Evolutionary conservation across 495 filamentous ascomycete genomes (phyloP).

Genomic region (Neurospora sp.): DNA sequence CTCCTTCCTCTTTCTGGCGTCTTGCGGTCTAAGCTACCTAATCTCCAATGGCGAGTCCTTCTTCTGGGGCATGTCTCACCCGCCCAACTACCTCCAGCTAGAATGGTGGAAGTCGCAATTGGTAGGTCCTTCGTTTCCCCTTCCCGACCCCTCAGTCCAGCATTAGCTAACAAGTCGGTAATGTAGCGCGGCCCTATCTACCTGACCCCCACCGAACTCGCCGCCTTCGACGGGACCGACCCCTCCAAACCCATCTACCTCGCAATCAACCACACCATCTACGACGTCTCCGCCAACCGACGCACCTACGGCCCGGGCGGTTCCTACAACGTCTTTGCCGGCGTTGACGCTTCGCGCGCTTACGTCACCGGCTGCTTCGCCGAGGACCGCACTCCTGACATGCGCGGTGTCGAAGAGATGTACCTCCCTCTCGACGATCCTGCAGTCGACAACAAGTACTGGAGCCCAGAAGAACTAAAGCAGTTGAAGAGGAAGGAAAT

Average conservation of each 20-base stretch:
- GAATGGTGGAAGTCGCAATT: constrained; percentile 53
- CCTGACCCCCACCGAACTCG: constrained; percentile 66
- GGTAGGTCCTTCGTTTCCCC: constrained; percentile 30
- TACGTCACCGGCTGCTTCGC: constrained; percentile 97
- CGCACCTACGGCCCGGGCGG: constrained; percentile 83
- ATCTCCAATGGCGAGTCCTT: constrained; percentile 60
- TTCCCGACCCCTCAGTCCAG: neutral
- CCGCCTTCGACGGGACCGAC: constrained; percentile 69
- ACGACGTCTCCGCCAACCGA: constrained; percentile 73
- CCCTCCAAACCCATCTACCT: constrained; percentile 72
- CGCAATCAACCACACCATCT: constrained; percentile 87
- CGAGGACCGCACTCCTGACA: constrained; percentile 69
- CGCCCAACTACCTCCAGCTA: constrained; percentile 57
- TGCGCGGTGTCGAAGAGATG: constrained; percentile 82
- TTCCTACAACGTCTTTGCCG: constrained; percentile 78
- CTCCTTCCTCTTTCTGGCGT: constrained; percentile 57
- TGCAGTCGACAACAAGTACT: constrained; percentile 34
- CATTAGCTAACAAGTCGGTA: constrained; percentile 3
- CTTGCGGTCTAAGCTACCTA: constrained; percentile 66
- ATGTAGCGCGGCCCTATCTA: constrained; percentile 30
- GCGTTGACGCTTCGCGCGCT: constrained; percentile 74
- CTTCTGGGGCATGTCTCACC: constrained; percentile 42
- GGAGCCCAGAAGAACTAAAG: constrained; percentile 42
- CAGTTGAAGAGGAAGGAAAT: constrained; percentile 43
- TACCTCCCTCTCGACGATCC: constrained; percentile 68